phyloP scores from a whole-genome alignment of 1,139 yeast species.

The Saccharomyces hybrid region DNA sequence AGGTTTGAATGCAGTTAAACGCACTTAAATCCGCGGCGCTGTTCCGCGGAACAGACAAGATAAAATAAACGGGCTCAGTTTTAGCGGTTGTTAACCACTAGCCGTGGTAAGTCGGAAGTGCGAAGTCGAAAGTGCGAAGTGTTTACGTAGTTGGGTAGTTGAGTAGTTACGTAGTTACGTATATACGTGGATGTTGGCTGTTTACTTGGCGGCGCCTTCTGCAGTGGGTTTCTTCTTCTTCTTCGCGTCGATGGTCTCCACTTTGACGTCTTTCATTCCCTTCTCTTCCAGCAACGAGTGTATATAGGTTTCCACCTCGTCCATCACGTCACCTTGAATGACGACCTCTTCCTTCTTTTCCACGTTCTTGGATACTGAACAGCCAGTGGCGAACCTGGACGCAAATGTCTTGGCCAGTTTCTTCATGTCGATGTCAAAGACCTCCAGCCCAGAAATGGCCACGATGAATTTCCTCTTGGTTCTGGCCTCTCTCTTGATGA shows the following conservation, averaged over 20 bases:
- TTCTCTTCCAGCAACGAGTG: constrained; percentile 67
- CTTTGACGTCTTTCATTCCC: constrained; percentile 77
- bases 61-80: too few relatives aligned
- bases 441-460: constrained; percentile 81
- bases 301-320: constrained; percentile 77
- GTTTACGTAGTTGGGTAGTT: too few relatives aligned
- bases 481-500: constrained; percentile 82
- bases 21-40: too few relatives aligned
- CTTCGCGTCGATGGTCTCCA: constrained; percentile 78
- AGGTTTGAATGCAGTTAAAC: too few relatives aligned
- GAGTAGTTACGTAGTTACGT: not conserved
- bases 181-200: too few relatives aligned
- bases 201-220: constrained; percentile 21
- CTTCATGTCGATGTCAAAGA: constrained; percentile 82
- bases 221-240: constrained; percentile 54
- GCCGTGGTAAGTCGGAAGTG: too few relatives aligned
- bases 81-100: too few relatives aligned
- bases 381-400: constrained; percentile 93
- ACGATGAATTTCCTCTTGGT: constrained; percentile 84
- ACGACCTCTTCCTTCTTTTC: constrained; percentile 90
- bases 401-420: constrained; percentile 89
- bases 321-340: constrained; percentile 93
- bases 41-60: too few relatives aligned
- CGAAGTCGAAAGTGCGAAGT: too few relatives aligned
- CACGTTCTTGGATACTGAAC: constrained; percentile 84